phyloP scores from a whole-genome alignment of 805 yeast genomes.

The Diddensiella transvaalensis region DNA sequence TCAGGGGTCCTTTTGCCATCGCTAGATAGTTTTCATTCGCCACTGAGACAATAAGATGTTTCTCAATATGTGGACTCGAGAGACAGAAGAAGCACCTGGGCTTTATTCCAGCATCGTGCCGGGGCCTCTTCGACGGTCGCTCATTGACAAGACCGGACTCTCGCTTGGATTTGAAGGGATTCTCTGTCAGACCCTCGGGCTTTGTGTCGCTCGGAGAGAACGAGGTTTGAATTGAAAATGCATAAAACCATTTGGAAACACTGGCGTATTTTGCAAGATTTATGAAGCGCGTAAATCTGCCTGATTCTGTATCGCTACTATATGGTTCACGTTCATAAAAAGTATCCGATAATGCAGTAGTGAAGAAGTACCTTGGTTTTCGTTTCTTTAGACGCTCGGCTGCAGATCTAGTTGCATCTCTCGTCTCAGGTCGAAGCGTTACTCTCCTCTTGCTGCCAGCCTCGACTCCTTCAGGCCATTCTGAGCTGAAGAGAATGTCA shows the following conservation, averaged over 20 bases:
- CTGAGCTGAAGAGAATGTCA: slow-evolving; percentile 56
- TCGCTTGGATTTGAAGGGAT: background rate
- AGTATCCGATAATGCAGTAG: slow-evolving; percentile 43
- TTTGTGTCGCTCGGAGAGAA: background rate
- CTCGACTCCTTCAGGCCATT: slow-evolving; percentile 59
- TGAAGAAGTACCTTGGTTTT: slow-evolving; percentile 70
- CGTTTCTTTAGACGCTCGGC: slow-evolving; percentile 44
- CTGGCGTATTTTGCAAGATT: slow-evolving; percentile 59
- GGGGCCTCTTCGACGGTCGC: slow-evolving; percentile 47
- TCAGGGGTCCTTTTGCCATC: slow-evolving; percentile 81
- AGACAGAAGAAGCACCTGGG: slow-evolving; percentile 72
- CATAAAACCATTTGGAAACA: slow-evolving; percentile 68
- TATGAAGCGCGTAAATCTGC: slow-evolving; percentile 53
- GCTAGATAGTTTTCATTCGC: slow-evolving; percentile 66
- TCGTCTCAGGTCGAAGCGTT: slow-evolving; percentile 19
- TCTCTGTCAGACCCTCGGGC: background rate
- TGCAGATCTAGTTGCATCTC: slow-evolving; percentile 44
- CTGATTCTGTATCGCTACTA: slow-evolving; percentile 41
- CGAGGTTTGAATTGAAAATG: slow-evolving; percentile 42
- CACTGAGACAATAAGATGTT: slow-evolving; percentile 77
- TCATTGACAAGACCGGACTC: background rate
- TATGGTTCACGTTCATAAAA: slow-evolving; percentile 54
- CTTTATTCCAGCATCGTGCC: background rate
- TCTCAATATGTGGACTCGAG: slow-evolving; percentile 69
- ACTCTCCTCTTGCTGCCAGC: slow-evolving; percentile 14